Evolutionary conservation across 2,329 filamentous ascomycete species (phyloP), one percentile per base, ranked within the genome.

Genomic region (Alternaria infectoria): DNA sequence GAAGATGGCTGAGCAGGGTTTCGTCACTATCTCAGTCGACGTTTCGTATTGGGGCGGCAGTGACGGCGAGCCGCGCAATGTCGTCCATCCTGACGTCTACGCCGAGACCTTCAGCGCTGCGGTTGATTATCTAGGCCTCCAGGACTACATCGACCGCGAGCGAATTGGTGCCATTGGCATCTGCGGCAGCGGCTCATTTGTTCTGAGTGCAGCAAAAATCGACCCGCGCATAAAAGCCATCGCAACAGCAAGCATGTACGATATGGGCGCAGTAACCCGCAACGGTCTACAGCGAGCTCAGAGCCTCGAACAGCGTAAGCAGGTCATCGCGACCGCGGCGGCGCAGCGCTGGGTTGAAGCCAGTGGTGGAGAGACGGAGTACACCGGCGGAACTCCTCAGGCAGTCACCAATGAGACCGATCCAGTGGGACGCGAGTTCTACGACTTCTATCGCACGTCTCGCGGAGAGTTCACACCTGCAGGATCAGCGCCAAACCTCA

Each of bases 141-240:
- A 69, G 46, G 45, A 58, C 19, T 73, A 68, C 40, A 64, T 78
- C 43, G 67, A 77, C 47, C 69, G 69, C 28, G 69, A 73, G 64
- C 72, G 72, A 6, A 78, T 78, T 47, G 75, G 75, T 23, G 75
- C 45, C 19, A 50, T 77, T 13, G 75, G 75, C 12, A 75, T 78
- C 54, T 78, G 76, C 43, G 75, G 71, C 32, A 77, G 75, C 43
- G 76, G 74, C 25, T 69, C 65, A 6, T 78, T 71, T 44, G 56
- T 77, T 9, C 74, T 81, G 64, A 77, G 76, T 59, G 79, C 79
- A 0, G 78, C 79, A 3, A 80, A 80, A 61, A 74, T 79, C 15
- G 64, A 75, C 64, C 57, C 68, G 0, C 76, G 74, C 7, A 56
- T 77, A 19, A 57, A 70, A 50, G 70, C 70, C 19, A 59, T 72